Evolutionary conservation across 345 rosid genomes (phyloP).

Genomic region (Excoecaria cochinchinensis): DNA sequence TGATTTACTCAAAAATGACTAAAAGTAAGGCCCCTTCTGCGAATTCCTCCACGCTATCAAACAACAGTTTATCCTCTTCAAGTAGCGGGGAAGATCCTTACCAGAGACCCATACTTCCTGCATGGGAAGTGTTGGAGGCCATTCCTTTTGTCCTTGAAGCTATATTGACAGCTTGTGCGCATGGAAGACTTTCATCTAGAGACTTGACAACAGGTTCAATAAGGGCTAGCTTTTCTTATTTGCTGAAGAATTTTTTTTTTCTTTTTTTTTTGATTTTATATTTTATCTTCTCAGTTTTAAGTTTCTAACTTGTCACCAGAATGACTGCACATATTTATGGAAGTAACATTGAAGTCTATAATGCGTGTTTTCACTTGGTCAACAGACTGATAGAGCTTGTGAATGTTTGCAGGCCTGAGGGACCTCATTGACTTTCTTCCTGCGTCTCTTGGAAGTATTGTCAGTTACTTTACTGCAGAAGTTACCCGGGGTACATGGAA

Average conservation of each 20-base stretch:
- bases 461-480: constrained; percentile 65
- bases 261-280: constrained; percentile 1
- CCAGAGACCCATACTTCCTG: constrained; percentile 54
- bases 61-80: constrained; percentile 37
- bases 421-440: constrained; percentile 67
- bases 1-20: constrained; percentile 57
- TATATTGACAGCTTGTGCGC: constrained; percentile 65
- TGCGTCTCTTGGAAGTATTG: constrained; percentile 52
- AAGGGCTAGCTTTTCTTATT: constrained; percentile 10
- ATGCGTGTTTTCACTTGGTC: neutral
- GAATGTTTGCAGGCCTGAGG: constrained; percentile 51
- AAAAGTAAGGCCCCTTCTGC: constrained; percentile 33
- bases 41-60: constrained; percentile 40
- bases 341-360: constrained; percentile 2
- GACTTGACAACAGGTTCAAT: constrained; percentile 56
- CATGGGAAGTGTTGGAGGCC: constrained; percentile 75
- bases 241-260: constrained; percentile 3
- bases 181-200: constrained; percentile 65
- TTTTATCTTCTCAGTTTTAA: neutral
- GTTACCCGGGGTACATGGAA: constrained; percentile 63
- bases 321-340: neutral
- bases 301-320: constrained; percentile 1
- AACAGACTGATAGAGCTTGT: neutral
- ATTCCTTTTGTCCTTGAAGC: constrained; percentile 61
- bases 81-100: constrained; percentile 42